Evolutionary conservation across 2,329 filamentous ascomycete genomes (phyloP), one percentile per base, ranked within the genome.

Genomic region (Botrytis medusae): DNA sequence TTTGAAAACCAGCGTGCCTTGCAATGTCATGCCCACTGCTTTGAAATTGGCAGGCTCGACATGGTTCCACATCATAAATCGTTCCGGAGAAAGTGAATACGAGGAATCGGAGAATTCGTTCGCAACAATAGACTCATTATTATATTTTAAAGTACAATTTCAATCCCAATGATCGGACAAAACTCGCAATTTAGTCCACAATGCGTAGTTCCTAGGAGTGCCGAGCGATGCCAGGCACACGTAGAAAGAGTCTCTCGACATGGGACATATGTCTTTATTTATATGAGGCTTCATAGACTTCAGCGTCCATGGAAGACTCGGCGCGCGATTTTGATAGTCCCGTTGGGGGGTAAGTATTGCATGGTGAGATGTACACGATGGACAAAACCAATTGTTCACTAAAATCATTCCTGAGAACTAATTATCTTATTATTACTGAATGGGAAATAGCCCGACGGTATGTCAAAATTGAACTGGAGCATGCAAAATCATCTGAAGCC

Each of bases 61-160:
- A 4, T 25, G 29, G 10, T 14, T 32, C 32, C 59, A 61, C 32
- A 37, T 20, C 59, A 37, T 29, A 22, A 61, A 14, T 37, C 20
- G 7, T 25, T 61, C 59, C 7, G 34, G 9, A 18, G 32, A n/a
- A 20, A 37, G 10, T 7, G 32, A 37, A 5, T 12, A 4, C 12
- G 32, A 40, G n/a, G 59, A 25, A 20, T 25, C 0, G 0, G 32
- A 25, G 12, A n/a, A 25, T 2, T 12, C 8, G 1, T 0, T 40
- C 22, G 12, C 20, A 32, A 61, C 6, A 5, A 20, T 25, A 61
- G 32, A 32, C 18, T 61, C 34, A n/a, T 61, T 61, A 20, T 34
- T 10, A 40, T 22, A 61, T 5, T 18, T 61, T 32, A 40, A 32
- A 8, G 32, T 29, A 34, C 20, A 40, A 18, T 25, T 34, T 34